Evolutionary conservation across 768 basidiomycete genomes (phyloP), one percentile per base, ranked within the genome.

Genomic region (Boletus vermiculosoides): DNA sequence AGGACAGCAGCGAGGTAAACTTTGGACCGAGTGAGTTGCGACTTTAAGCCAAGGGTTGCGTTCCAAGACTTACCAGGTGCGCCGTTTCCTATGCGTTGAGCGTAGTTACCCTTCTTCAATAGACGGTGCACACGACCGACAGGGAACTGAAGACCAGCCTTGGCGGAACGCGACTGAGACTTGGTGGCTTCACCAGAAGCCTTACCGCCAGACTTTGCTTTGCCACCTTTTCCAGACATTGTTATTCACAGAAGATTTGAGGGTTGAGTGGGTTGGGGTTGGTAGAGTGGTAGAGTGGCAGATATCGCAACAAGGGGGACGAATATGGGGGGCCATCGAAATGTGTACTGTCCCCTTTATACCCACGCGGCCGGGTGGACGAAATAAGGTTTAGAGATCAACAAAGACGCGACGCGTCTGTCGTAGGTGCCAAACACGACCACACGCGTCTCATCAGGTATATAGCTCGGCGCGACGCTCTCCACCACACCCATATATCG

Each of bases 191-290:
- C 75, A 60, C 75, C 76, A 11, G 74, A 61, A n/a, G 84, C 78
- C 65, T 83, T 84, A 65, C 89, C 85, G 66, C 87, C 88, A 53
- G 86, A 82, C 63, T 83, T 78, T 46, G 86, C 84, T 74, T 90
- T 90, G 33, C 76, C 76, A 34, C 73, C 67, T 65, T 74, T 80
- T 54, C 75, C 72, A 69, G 76, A 74, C 74, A 72, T 71, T 54
- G 51, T 65, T 42, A 42, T 61, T 61, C 12, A 59, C 42, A 54
- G 28, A 15, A 31, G 22, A 40, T 20, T 39, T 18, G 9, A 33
- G 12, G 18, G 33, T 30, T 20, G 28, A 4, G 22, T 30, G 8
- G 30, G 37, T 34, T 51, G 48, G n/a, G 30, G 37, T 34, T 51
- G 45, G 20, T 37, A 6, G 30, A 42, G 23, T 45, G n/a, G 4